Percentiles rank a stretch among this genome's conserved stretches.
These are phyloP conservation scores for Pinus tabuliformis DNA, from an alignment of 75 land plant species.

Conservation along the genomic window DNA sequence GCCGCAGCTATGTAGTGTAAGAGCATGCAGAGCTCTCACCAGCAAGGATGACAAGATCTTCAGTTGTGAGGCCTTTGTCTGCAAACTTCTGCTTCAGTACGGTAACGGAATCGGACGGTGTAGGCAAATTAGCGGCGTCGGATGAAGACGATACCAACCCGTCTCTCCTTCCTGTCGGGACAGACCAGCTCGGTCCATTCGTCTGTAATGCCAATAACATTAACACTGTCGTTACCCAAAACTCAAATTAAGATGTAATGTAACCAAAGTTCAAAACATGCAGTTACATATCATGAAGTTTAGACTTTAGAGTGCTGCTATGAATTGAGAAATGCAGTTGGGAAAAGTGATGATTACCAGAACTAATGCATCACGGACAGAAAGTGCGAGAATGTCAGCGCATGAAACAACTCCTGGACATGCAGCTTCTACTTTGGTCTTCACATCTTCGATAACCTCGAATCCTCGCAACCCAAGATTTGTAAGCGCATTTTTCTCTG, in stretches of 20 bases:
- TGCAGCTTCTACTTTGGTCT: slow-evolving; percentile 16
- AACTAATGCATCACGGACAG: slow-evolving; percentile 20
- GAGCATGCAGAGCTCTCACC: slow-evolving; percentile 14
- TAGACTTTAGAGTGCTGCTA: too few species aligned
- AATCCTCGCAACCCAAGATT: slow-evolving; percentile 18
- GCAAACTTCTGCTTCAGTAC: neutral
- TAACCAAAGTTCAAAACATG: too few species aligned
- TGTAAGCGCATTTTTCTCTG: slow-evolving; percentile 20
- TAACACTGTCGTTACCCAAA: too few species aligned
- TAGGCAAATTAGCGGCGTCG: neutral
- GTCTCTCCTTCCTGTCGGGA: slow-evolving; percentile 21
- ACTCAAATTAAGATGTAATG: too few species aligned
- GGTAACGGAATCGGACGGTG: neutral
- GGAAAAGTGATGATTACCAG: too few species aligned
- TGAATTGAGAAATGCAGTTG: too few species aligned
- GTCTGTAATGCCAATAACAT: neutral
- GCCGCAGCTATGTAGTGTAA: too few species aligned
- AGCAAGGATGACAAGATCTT: slow-evolving; percentile 20
- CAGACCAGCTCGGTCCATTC: slow-evolving; percentile 19
- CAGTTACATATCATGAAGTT: too few species aligned
- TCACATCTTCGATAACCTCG: slow-evolving; percentile 17
- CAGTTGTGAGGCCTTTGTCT: slow-evolving; percentile 8
- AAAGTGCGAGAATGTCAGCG: slow-evolving; percentile 23
- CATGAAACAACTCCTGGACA: slow-evolving; percentile 23
- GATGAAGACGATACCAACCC: neutral